phyloP scores from a whole-genome alignment of 2,329 filamentous ascomycete species.

The Hypoxylon sp. region DNA sequence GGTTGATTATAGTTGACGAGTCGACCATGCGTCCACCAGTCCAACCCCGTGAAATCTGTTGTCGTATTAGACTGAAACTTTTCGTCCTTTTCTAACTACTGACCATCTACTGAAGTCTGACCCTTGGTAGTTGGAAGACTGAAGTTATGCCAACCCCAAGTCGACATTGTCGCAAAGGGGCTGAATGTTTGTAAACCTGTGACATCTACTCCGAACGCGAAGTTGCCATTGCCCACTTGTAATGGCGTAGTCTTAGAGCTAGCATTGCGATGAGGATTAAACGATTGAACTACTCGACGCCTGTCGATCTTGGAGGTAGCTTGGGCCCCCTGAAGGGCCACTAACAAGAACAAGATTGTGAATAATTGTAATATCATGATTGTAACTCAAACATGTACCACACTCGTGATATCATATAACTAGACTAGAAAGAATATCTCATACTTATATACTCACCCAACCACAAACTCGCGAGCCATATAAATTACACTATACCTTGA shows the following conservation, averaged over 20 bases:
- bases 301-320: slow-evolving; percentile 51
- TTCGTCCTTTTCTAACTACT: slow-evolving; percentile 24
- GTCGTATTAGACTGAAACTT: slow-evolving; percentile 25
- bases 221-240: slow-evolving; percentile 66
- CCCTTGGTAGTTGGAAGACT: slow-evolving; percentile 60
- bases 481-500: slow-evolving; percentile 24
- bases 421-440: slow-evolving; percentile 15
- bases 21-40: slow-evolving; percentile 62
- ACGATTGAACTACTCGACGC: slow-evolving; percentile 56
- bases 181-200: slow-evolving; percentile 64
- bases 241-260: slow-evolving; percentile 67
- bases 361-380: slow-evolving; percentile 26
- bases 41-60: slow-evolving; percentile 59
- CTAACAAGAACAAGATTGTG: slow-evolving; percentile 25
- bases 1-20: slow-evolving; percentile 61
- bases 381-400: slow-evolving; percentile 8
- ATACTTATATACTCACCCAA: slow-evolving; percentile 15
- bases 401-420: slow-evolving; percentile 10
- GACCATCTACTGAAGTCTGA: slow-evolving; percentile 57
- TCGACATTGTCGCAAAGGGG: slow-evolving; percentile 64
- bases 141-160: slow-evolving; percentile 67
- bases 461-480: slow-evolving; percentile 8
- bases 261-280: slow-evolving; percentile 64
- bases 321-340: slow-evolving; percentile 19
- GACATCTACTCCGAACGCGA: slow-evolving; percentile 64